phyloP scores from a whole-genome alignment of 2,329 filamentous ascomycete genomes.

The Cordyceps cateniannulata region DNA sequence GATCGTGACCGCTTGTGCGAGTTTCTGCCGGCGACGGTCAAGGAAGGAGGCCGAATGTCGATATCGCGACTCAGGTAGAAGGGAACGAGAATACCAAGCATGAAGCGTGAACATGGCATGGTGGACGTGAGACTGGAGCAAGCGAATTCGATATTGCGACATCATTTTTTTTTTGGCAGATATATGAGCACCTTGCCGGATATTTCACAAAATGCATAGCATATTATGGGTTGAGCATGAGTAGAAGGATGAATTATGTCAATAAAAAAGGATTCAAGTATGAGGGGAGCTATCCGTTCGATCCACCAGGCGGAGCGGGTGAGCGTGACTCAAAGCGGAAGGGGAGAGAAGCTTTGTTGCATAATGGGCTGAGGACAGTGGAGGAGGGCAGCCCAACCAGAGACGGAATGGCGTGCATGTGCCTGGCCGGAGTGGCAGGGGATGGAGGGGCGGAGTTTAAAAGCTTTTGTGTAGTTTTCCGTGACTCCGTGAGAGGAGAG shows the following conservation, averaged over 20 bases:
- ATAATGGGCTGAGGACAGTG: background rate
- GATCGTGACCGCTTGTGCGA: conserved; percentile 48
- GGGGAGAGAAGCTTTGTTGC: background rate
- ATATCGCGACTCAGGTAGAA: conserved; percentile 15
- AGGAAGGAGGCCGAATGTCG: conserved; percentile 35
- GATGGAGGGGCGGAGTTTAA: background rate
- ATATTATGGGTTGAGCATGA: background rate
- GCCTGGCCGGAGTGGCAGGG: background rate
- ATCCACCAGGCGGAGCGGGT: background rate
- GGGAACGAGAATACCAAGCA: background rate
- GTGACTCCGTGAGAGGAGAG: background rate
- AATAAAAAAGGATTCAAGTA: background rate
- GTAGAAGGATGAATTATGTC: background rate
- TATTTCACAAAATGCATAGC: conserved; percentile 4
- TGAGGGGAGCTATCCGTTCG: background rate
- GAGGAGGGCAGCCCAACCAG: conserved; percentile 1
- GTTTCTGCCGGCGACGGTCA: conserved; percentile 51
- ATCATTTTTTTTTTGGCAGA: background rate
- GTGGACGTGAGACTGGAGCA: too few species aligned
- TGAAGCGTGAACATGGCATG: background rate
- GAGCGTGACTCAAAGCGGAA: background rate
- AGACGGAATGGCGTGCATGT: conserved; percentile 2
- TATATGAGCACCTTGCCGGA: background rate
- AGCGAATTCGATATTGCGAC: background rate
- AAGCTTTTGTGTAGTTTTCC: background rate